Base-by-base conservation (phyloP, 257 asterid species). In the Lycium ferocissimum region DNA sequence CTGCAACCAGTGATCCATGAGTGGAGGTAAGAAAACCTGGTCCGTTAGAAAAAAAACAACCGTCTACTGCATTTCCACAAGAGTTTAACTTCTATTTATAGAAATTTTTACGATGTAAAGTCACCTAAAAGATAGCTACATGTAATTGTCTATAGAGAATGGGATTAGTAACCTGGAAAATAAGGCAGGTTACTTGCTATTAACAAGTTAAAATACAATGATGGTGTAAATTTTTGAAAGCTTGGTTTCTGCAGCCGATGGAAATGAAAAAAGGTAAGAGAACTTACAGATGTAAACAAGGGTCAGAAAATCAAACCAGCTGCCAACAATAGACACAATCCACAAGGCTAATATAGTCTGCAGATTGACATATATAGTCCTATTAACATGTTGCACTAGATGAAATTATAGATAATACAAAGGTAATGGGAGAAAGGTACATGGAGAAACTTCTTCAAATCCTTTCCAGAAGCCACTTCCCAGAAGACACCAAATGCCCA, bases 241-340 rank as follows among this genome's bases (percentile, higher is more conserved):
- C 69, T 62, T 20, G 69, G 22, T 53, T 65, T n/a, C 43, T 47
- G 22, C 59, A 47, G 71, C 49, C 15, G 67, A 18, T 6, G 7
- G 20, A 6, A 76, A 35, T 70, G 14, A 38, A 13, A 20, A 47
- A 56, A 65, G 63, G n/a, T 53, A 76, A 59, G 57, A 69, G 79
- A 73, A 88, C 97, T 96, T 85, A 96, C 98, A 54, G 84, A 92
- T 90, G 90, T 93, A 96, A 86, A 89, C 18, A 3, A 95, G 89
- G 45, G 99, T 96, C 87, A 96, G 85, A 88, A 96, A 90, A 88
- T 96, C 99, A 83, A 94, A 93, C 97, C 97, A 96, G 92, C 97
- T 85, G 57, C 97, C 99, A 20, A 95, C 89, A 37, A 92, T 85
- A 2, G 98, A 94, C 66, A 87, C 56, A 35, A 91, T 18, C 96